Evolutionary conservation across 2,329 filamentous ascomycete species (phyloP).

Genomic region (Fusarium dimerum): DNA sequence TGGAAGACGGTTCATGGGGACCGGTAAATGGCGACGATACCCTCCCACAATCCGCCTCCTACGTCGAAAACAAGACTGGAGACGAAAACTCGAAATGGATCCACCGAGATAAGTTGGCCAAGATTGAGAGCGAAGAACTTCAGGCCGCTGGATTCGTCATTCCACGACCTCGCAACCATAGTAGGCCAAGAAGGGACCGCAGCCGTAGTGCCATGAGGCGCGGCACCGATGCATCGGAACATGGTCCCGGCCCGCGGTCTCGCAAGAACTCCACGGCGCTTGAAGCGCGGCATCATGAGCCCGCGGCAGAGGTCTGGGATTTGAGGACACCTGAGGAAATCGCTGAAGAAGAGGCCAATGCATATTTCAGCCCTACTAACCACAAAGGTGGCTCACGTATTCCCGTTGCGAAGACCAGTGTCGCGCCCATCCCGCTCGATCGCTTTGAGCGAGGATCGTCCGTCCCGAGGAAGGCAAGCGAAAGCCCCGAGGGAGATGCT

Average conservation of each 20-base stretch:
- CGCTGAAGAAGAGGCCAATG: constrained; percentile 56
- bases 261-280: constrained; percentile 50
- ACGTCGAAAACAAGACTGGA: constrained; percentile 33
- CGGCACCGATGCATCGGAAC: constrained; percentile 34
- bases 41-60: constrained; percentile 27
- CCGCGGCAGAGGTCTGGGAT: constrained; percentile 63
- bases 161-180: constrained; percentile 54
- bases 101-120: constrained; percentile 79
- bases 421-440: constrained; percentile 70
- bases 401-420: constrained; percentile 79
- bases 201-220: constrained; percentile 38
- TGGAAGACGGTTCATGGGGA: constrained; percentile 23
- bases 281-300: constrained; percentile 41
- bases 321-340: constrained; percentile 77
- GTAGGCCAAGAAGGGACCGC: constrained; percentile 45
- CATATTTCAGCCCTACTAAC: constrained; percentile 54
- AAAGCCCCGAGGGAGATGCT: constrained; percentile 57
- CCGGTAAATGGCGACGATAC: constrained; percentile 25
- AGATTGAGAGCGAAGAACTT: constrained; percentile 78
- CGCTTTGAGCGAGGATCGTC: constrained; percentile 74
- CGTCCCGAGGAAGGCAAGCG: constrained; percentile 60
- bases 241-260: constrained; percentile 27
- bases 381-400: constrained; percentile 75
- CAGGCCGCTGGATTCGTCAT: constrained; percentile 74
- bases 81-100: constrained; percentile 77